A percentile compares a stretch with the other conserved stretches of the same genome.
Evolutionary conservation across 768 basidiomycete genomes (phyloP).

Genomic region (Rhizopogon vesiculosus): DNA sequence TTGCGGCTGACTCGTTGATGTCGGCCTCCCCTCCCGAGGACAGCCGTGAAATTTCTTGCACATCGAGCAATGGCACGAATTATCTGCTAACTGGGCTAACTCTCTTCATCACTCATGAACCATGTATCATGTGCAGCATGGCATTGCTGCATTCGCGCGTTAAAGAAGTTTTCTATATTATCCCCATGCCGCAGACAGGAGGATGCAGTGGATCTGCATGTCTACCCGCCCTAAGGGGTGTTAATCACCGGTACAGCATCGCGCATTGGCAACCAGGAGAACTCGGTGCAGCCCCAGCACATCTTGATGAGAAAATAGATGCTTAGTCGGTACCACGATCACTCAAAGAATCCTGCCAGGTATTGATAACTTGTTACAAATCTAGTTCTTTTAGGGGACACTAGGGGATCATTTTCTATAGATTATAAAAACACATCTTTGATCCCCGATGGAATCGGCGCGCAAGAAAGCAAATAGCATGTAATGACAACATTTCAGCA

Average conservation of each 20-base stretch:
- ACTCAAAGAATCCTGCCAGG: no score
- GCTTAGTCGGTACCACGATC: conserved; percentile 12
- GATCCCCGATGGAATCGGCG: no score
- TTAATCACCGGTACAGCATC: conserved; percentile 87
- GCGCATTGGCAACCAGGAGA: conserved; percentile 50
- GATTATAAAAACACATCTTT: no score
- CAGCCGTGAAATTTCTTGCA: conserved; percentile 9
- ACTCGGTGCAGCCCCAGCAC: neutral
- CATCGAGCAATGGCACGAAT: conserved; percentile 57
- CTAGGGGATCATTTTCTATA: no score
- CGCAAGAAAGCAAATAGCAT: neutral
- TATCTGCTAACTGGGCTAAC: conserved; percentile 85
- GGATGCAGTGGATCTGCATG: conserved; percentile 79
- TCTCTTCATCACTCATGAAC: conserved; percentile 92
- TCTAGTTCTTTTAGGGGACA: neutral
- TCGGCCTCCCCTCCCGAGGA: neutral
- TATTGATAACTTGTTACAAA: neutral
- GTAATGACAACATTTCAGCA: neutral
- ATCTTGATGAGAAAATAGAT: conserved; percentile 23
- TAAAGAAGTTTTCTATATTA: conserved; percentile 73
- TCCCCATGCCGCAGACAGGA: conserved; percentile 73
- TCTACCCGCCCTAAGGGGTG: conserved; percentile 74
- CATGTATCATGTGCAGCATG: conserved; percentile 98
- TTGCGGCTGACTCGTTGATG: neutral
- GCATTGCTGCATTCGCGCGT: conserved; percentile 93